These are phyloP conservation scores for Nemania bipapillata DNA, from an alignment of 2,329 filamentous ascomycete genomes.

Conservation along the genomic window DNA sequence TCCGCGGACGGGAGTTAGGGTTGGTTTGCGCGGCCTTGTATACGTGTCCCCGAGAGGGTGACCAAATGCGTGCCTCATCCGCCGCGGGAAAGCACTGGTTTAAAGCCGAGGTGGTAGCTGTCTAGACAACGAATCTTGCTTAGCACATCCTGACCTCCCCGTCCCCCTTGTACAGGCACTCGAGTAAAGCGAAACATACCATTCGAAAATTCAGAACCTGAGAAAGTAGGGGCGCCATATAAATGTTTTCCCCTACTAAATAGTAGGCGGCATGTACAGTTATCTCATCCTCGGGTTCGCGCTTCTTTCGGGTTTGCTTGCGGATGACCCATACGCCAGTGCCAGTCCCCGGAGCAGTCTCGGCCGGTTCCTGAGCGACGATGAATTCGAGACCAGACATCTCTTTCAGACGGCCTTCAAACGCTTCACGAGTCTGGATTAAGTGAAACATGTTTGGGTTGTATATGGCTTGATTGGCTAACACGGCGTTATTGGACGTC, in stretches of 20 bases:
- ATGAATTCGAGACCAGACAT: slow-evolving; percentile 76
- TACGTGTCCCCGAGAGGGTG: slow-evolving; percentile 63
- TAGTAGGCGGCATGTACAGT: slow-evolving; percentile 71
- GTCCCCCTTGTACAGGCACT: background rate
- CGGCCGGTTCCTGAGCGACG: slow-evolving; percentile 72
- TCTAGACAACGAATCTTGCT: slow-evolving; percentile 52
- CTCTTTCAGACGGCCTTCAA: slow-evolving; percentile 69
- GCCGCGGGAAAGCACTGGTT: slow-evolving; percentile 64
- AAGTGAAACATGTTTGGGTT: slow-evolving; percentile 68
- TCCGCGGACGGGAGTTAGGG: slow-evolving; percentile 46
- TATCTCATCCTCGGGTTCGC: slow-evolving; percentile 67
- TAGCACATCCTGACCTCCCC: slow-evolving; percentile 6
- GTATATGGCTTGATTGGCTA: slow-evolving; percentile 70
- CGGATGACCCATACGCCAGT: slow-evolving; percentile 76
- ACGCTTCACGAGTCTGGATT: slow-evolving; percentile 70
- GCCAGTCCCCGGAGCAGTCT: slow-evolving; percentile 68
- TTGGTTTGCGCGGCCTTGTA: slow-evolving; percentile 57
- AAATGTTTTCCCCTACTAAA: slow-evolving; percentile 73
- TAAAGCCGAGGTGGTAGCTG: slow-evolving; percentile 66
- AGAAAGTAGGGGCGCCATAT: slow-evolving; percentile 70
- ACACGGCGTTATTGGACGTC: slow-evolving; percentile 73
- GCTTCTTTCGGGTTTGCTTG: slow-evolving; percentile 72
- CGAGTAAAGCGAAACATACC: slow-evolving; percentile 54
- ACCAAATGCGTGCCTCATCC: slow-evolving; percentile 65
- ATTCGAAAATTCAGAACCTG: slow-evolving; percentile 70